Base-by-base conservation (phyloP, 2,329 filamentous ascomycete species). In the Penicillium concentricum region DNA sequence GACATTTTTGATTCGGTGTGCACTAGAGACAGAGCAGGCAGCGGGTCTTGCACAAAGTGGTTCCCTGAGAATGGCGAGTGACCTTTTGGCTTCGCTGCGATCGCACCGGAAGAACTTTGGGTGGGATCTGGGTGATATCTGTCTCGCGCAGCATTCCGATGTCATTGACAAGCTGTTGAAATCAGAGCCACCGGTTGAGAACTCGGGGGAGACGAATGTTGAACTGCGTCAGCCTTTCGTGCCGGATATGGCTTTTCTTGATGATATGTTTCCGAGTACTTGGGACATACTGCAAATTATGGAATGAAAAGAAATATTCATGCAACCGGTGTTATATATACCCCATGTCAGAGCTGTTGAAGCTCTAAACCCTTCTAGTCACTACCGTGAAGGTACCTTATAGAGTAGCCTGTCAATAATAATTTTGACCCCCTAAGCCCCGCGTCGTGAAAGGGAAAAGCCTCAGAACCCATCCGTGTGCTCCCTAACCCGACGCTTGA, bases 61-160 rank as follows among this genome's bases (percentile, higher is more conserved):
- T 7, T 78, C 78, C 0, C 67, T 82, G 10, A 67, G 69, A n/a
- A 73, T 81, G 51, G 78, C 80, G 0, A 71, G 68, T 5, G 74
- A 78, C 20, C 69, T 82, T 12, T 67, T 82, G 3, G 58, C 61
- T 3, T 67, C 74, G 2, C 68, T 83, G 15, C 72, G 70, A 13
- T 58, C 61, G 0, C 78, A 81, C 43, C 74, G 74, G 2, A 69
- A 76, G 18, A 65, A 70, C 5, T 69, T 67, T 42, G 69, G 63
- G 0, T 84, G 82, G 81, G 81, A 84, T 57, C 67, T 84, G 1
- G 81, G 74, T 0, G 80, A 83, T 46, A 73, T 80, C 5, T 83
- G 81, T 57, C 66, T 84, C 1, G 72, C 74, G 0, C 78, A 82
- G 46, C 78, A 81, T 58, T 68, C 72, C 6, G 79, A 81, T 12